These are phyloP conservation scores for Talaromyces nanjingensis DNA, from an alignment of 495 filamentous ascomycete genomes.

Conservation along the genomic window DNA sequence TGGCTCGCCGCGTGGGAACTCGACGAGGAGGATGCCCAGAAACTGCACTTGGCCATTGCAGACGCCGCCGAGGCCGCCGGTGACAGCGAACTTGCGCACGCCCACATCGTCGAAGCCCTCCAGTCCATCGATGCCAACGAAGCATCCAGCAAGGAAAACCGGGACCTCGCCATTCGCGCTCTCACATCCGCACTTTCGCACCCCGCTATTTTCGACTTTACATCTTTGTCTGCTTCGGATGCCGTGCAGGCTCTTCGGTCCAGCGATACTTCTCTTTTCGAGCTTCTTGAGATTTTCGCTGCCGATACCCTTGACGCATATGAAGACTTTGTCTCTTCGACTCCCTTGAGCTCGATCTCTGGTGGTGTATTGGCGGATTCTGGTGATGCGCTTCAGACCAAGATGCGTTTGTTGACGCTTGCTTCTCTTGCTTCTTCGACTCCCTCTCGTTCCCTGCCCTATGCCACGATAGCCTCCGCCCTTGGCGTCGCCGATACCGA, in stretches of 20 bases:
- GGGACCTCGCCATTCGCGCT: constrained; percentile 74
- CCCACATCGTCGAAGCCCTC: constrained; percentile 75
- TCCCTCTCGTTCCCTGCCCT: constrained; percentile 75
- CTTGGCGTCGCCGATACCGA: constrained; percentile 75
- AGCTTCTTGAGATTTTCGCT: constrained; percentile 91
- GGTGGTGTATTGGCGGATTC: constrained; percentile 47
- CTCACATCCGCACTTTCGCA: constrained; percentile 73
- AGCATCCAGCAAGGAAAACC: constrained; percentile 60
- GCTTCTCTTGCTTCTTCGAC: constrained; percentile 79
- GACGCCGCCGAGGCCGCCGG: constrained; percentile 70
- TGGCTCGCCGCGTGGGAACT: constrained; percentile 84
- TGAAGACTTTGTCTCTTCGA: constrained; percentile 68
- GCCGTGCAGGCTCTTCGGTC: constrained; percentile 78
- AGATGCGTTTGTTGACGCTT: constrained; percentile 93
- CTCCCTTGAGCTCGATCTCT: constrained; percentile 35
- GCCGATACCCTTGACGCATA: constrained; percentile 90
- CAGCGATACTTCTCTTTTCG: constrained; percentile 73
- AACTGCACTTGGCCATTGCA: constrained; percentile 70
- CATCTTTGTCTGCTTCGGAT: constrained; percentile 80
- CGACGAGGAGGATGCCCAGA: constrained; percentile 71
- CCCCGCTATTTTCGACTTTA: constrained; percentile 82
- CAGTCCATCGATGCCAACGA: constrained; percentile 75
- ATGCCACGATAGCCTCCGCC: constrained; percentile 70
- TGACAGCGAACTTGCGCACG: constrained; percentile 71
- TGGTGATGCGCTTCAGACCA: constrained; percentile 74